Evolutionary conservation across 208 protist species (phyloP), one percentile per base, ranked within the genome.

Genomic region (Wallacemonas sp.): DNA sequence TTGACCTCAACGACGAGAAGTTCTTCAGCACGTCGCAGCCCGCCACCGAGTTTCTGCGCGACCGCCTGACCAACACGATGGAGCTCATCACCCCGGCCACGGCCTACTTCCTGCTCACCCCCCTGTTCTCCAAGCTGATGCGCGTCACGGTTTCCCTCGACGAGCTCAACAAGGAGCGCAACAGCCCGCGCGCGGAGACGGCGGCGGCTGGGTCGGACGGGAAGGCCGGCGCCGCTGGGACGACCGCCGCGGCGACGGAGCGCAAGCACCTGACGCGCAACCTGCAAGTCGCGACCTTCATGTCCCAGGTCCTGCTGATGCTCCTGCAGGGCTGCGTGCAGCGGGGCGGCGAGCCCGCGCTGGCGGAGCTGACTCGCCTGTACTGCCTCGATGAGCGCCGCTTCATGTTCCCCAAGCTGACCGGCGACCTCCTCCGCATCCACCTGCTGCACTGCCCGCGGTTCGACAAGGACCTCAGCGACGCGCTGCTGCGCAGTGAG

Each of bases 401-500:
- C 38, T 96, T 81, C 76, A 65, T 64, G 49, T 81, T 85, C 67
- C 41, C 84, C 14, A 89, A 92, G 55, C 74, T 96, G 20, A 82
- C 75, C 16, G 61, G 70, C 1, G 82, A 93, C 55, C 68, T 98
- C 26, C 82, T 98, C 28, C 89, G 89, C 65, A 84, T 94, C 42
- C 82, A 86, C 36, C 74, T 99, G 3, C 46, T 99, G n/a, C 83
- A 94, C 52, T 77, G 89, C 33, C 66, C 76, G 22, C 84, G 86
- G 41, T 84, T 98, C 23, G 94, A 98, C 67, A 78, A 87, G 7
- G 87, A 86, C 25, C 80, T 99, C 26, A 88, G 92, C 11, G 80
- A 89, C 71, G 72, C 72, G 28, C 50, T 97, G 14, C 66, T 73
- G 26, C 63, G 54, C 0, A 48, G 63, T 14, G 50, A 61, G 25